These are phyloP conservation scores for Trametes versicolor DNA, from an alignment of 1,284 basidiomycete genomes.

Conservation along the genomic window DNA sequence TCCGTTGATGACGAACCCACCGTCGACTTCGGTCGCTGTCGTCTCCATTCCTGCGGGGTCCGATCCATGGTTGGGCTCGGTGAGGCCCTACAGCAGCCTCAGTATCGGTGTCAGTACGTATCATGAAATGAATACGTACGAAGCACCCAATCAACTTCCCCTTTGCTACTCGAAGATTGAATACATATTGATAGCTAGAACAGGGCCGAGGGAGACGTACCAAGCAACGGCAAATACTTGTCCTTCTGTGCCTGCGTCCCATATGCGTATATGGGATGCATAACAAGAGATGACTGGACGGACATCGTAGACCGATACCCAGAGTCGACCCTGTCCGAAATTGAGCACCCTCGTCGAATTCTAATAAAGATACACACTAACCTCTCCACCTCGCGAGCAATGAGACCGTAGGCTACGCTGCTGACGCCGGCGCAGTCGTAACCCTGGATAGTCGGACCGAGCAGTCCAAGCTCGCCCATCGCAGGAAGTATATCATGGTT, in stretches of 20 bases:
- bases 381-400: conserved; percentile 95
- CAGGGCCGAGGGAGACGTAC: conserved; percentile 48
- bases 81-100: conserved; percentile 72
- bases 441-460: conserved; percentile 92
- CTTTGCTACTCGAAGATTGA: conserved; percentile 59
- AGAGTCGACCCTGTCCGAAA: conserved; percentile 76
- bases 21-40: conserved; percentile 83
- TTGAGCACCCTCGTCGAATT: conserved; percentile 40
- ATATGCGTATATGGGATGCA: conserved; percentile 97
- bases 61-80: conserved; percentile 97
- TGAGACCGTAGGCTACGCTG: conserved; percentile 92
- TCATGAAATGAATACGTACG: conserved; percentile 58
- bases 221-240: conserved; percentile 88
- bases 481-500: conserved; percentile 83
- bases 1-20: conserved; percentile 89
- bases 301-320: conserved; percentile 97
- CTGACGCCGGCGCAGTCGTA: conserved; percentile 97
- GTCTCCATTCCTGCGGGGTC: conserved; percentile 97
- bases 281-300: conserved; percentile 97
- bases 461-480: conserved; percentile 93
- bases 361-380: conserved; percentile 42
- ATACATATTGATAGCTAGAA: no score
- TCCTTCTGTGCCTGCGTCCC: conserved; percentile 92
- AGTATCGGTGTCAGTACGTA: not conserved
- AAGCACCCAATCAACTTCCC: conserved; percentile 95